These are phyloP conservation scores for Citrus glauca DNA, from an alignment of 345 rosid species.

Conservation along the genomic window DNA sequence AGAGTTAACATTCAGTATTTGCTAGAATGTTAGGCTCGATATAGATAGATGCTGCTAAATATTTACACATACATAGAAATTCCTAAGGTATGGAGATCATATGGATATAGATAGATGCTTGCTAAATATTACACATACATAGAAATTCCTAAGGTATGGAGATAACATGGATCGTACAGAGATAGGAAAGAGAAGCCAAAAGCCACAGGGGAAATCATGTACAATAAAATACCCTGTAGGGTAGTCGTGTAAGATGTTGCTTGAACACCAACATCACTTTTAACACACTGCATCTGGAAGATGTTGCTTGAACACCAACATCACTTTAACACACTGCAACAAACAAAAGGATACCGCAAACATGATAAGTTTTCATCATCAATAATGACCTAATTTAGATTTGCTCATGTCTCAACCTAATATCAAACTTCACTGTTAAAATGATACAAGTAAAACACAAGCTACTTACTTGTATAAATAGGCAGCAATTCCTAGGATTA, in stretches of 20 bases:
- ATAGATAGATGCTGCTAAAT: no score
- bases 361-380: neutral
- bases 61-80: neutral
- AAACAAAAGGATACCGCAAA: slow-evolving; percentile 7
- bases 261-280: slow-evolving; percentile 23
- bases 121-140: neutral
- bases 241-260: neutral
- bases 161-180: neutral
- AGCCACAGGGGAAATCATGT: neutral
- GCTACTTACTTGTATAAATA: slow-evolving; percentile 75
- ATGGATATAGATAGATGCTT: neutral
- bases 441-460: neutral
- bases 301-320: neutral
- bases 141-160: neutral
- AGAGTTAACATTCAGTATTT: neutral
- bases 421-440: neutral
- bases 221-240: neutral
- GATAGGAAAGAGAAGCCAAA: neutral
- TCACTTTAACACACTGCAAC: slow-evolving; percentile 45
- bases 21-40: neutral
- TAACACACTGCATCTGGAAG: slow-evolving; percentile 32
- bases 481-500: slow-evolving; percentile 85
- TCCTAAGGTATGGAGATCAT: neutral
- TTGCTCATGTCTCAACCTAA: neutral
- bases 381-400: neutral